Conservation (phyloP, 2,329 filamentous ascomycete genomes). For the Cryphonectria radicalis region DNA sequence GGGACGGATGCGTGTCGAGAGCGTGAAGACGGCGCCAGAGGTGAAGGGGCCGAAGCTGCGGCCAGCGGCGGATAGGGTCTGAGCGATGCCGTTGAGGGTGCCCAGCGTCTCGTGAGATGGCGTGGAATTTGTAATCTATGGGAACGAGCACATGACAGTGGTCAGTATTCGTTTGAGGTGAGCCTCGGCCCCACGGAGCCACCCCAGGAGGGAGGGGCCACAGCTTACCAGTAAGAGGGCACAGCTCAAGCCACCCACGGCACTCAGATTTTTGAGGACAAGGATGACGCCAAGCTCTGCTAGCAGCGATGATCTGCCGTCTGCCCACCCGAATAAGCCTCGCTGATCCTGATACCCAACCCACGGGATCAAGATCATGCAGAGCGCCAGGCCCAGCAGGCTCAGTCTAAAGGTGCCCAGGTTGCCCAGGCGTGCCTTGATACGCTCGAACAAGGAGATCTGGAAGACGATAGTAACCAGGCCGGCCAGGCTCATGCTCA, state of each 20-base stretch:
- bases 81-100: slow-evolving; percentile 89
- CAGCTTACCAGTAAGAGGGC: slow-evolving; percentile 78
- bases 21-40: slow-evolving; percentile 83
- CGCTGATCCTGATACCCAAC: slow-evolving; percentile 74
- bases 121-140: slow-evolving; percentile 90
- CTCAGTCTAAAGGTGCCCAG: slow-evolving; percentile 80
- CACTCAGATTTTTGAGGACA: slow-evolving; percentile 86
- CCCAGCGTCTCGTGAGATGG: slow-evolving; percentile 85
- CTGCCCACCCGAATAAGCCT: slow-evolving; percentile 60
- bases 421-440: slow-evolving; percentile 83
- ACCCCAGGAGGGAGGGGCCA: not conserved
- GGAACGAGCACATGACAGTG: not conserved
- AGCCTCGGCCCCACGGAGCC: not conserved
- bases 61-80: slow-evolving; percentile 89
- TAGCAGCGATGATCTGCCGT: slow-evolving; percentile 74
- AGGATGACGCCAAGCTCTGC: slow-evolving; percentile 79
- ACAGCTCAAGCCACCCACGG: slow-evolving; percentile 87
- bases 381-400: slow-evolving; percentile 77
- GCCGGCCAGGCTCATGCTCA: slow-evolving; percentile 84
- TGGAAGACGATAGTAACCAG: slow-evolving; percentile 89
- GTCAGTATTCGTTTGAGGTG: not conserved
- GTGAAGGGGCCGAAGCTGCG: slow-evolving; percentile 87
- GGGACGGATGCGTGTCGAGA: slow-evolving; percentile 71
- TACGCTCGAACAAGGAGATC: slow-evolving; percentile 77
- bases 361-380: slow-evolving; percentile 88